phyloP scores from a whole-genome alignment of 352 stramenopile genomes.

The Peronosclerospora sorghi region DNA sequence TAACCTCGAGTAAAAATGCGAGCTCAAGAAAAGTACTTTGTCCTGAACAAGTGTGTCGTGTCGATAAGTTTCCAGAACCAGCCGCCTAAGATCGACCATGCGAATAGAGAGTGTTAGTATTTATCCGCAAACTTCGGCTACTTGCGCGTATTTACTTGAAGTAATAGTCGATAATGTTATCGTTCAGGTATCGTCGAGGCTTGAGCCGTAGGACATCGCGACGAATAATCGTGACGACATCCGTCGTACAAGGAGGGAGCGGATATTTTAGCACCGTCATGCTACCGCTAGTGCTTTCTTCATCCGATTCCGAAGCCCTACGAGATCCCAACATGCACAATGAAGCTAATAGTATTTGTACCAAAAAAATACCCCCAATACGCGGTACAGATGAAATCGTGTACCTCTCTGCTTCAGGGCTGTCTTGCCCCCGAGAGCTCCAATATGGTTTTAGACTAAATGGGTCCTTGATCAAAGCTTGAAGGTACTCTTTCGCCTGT shows the following conservation, averaged over 20 bases:
- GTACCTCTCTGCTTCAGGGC: slow-evolving; percentile 5
- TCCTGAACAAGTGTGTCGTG: slow-evolving; percentile 35
- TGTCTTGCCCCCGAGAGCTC: slow-evolving; percentile 3
- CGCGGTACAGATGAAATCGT: background rate
- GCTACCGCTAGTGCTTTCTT: slow-evolving; percentile 18
- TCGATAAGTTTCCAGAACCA: slow-evolving; percentile 45
- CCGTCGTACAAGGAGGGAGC: slow-evolving; percentile 50
- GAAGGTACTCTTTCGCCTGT: slow-evolving; percentile 18
- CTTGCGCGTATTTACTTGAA: slow-evolving; percentile 56
- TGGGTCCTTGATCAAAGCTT: slow-evolving; percentile 15
- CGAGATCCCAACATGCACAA: background rate
- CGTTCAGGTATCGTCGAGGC: slow-evolving; percentile 81
- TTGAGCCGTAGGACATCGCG: slow-evolving; percentile 46
- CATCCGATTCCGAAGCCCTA: slow-evolving; percentile 19
- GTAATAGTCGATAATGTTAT: slow-evolving; percentile 89
- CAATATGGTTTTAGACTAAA: slow-evolving; percentile 9
- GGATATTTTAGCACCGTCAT: slow-evolving; percentile 54
- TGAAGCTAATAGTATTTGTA: background rate
- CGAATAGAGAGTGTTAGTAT: slow-evolving; percentile 1
- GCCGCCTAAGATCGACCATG: slow-evolving; percentile 18
- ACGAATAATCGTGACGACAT: slow-evolving; percentile 68
- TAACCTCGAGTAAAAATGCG: slow-evolving; percentile 67
- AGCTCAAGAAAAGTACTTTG: slow-evolving; percentile 68
- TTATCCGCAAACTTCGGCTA: background rate
- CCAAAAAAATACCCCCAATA: too few relatives aligned